A percentile compares a stretch with the other conserved stretches of the same genome.
Evolutionary conservation across 225 moss, liverwort and hornwort species (phyloP).

Genomic region (Thuidium tamariscinum): DNA sequence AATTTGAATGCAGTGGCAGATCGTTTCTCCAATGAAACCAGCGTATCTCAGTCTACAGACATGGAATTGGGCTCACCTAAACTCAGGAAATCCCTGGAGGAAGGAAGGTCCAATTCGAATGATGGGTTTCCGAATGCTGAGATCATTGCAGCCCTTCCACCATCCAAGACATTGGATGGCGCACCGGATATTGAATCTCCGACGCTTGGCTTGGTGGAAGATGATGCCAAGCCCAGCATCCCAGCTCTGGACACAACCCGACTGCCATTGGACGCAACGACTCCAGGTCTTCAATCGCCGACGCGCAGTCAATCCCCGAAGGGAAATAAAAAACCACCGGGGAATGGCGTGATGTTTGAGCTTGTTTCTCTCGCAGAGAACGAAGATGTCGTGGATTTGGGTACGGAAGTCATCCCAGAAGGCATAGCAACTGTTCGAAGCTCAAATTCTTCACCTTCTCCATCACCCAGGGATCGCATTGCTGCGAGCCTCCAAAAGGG

Average conservation of each 20-base stretch:
- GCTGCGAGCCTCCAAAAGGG: constrained; percentile 94
- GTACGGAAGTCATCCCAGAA: constrained; percentile 9
- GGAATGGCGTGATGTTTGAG: constrained; percentile 12
- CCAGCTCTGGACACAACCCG: not conserved
- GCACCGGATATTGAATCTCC: constrained; percentile 20
- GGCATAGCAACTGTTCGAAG: constrained; percentile 1
- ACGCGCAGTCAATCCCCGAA: constrained; percentile 60
- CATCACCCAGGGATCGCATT: constrained; percentile 70
- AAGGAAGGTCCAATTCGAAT: not conserved
- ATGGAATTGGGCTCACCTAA: constrained; percentile 25
- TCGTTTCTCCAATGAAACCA: not conserved
- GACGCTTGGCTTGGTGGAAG: constrained; percentile 40
- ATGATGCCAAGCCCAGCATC: constrained; percentile 1
- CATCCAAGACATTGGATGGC: constrained; percentile 11
- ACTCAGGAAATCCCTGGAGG: not conserved
- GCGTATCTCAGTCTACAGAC: constrained; percentile 13
- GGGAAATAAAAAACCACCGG: constrained; percentile 13
- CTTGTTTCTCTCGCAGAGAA: constrained; percentile 36
- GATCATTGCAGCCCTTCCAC: not conserved
- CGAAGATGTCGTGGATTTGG: constrained; percentile 28
- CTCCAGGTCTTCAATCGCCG: constrained; percentile 55
- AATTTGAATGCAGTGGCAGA: not conserved
- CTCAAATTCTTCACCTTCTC: constrained; percentile 25
- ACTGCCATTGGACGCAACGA: not conserved
- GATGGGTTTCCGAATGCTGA: not conserved